Evolutionary conservation across 2,329 filamentous ascomycete genomes (phyloP).

Genomic region (Albophoma yamanashiensis): DNA sequence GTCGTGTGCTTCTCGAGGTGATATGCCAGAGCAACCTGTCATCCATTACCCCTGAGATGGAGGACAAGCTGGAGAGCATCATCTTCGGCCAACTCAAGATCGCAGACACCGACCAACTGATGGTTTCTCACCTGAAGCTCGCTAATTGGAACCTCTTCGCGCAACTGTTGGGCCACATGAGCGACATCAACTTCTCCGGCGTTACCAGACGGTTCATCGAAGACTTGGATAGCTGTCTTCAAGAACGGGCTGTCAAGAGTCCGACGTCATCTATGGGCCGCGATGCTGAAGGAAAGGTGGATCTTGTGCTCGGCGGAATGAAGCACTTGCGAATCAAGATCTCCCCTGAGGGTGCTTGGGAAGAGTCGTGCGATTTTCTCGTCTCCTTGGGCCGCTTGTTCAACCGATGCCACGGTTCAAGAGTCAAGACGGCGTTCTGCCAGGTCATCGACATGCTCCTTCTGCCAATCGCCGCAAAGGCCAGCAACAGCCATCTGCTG

Average conservation of each 20-base stretch:
- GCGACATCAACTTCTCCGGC: conserved; percentile 76
- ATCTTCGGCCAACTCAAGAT: conserved; percentile 94
- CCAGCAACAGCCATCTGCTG: conserved; percentile 63
- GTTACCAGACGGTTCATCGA: conserved; percentile 73
- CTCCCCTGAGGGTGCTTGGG: conserved; percentile 65
- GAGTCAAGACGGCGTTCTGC: conserved; percentile 89
- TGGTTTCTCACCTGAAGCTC: conserved; percentile 70
- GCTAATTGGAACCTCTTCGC: conserved; percentile 95
- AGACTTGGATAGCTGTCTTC: conserved; percentile 70
- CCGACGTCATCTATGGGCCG: conserved; percentile 43
- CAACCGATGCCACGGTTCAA: conserved; percentile 72
- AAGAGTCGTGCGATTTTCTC: conserved; percentile 82
- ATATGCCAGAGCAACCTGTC: conserved; percentile 80
- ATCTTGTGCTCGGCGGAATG: conserved; percentile 84
- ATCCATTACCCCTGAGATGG: conserved; percentile 81
- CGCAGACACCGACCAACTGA: conserved; percentile 71
- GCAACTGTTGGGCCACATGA: conserved; percentile 91
- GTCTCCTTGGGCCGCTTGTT: conserved; percentile 73
- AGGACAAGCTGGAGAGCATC: conserved; percentile 85
- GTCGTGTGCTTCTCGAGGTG: conserved; percentile 85
- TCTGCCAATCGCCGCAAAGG: conserved; percentile 75
- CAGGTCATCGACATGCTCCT: conserved; percentile 81
- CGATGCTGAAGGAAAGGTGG: conserved; percentile 70
- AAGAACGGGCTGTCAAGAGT: conserved; percentile 63
- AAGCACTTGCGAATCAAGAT: conserved; percentile 73